Evolutionary conservation across 2,329 filamentous ascomycete species (phyloP), one percentile per base, ranked within the genome.

Genomic region (Furcasterigmium furcatum): DNA sequence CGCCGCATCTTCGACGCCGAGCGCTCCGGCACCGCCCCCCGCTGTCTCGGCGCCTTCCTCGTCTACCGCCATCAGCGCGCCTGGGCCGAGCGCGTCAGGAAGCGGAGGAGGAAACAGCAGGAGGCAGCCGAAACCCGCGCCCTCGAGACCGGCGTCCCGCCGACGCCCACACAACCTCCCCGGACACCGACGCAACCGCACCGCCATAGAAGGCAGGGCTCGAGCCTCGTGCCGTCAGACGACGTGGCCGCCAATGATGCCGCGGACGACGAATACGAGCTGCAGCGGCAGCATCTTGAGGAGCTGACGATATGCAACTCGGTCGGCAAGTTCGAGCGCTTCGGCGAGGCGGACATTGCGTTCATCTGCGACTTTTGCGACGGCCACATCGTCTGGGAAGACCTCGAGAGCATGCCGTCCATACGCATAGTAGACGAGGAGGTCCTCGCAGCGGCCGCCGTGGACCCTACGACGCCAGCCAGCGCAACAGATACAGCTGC

Each of bases 351-450:
- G 32, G 77, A 81, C 48, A 68, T 80, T 40, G 77, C 73, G 8
- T 82, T 82, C 54, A 67, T 80, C 8, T 83, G 79, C 63, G 77
- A 83, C 61, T 82, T 75, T 56, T 82, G 79, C 62, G 78, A 82
- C 56, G 79, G 79, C 2, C 77, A 78, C 55, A 63, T 82, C 20
- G 62, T 82, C 19, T 82, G 79, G 79, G 70, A 77, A 46, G 76
- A 83, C 55, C 54, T 82, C 25, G 67, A 72, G 51, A 65, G 62
- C 41, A 74, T 82, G 63, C 78, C 79, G 6, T 72, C 72, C 2
- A 60, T 65, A 45, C 63, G 76, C 29, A 57, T 63, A 9, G 59
- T 60, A 21, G 61, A 60, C 44, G 59, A 57, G 43, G 54, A 55
- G 43, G 52, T 52, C 21, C 47, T 53, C 48, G 47, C 40, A 36